Percentiles rank a stretch among this genome's conserved stretches.
phyloP scores from a whole-genome alignment of 1,284 basidiomycete genomes.

The Leccinum fallax region DNA sequence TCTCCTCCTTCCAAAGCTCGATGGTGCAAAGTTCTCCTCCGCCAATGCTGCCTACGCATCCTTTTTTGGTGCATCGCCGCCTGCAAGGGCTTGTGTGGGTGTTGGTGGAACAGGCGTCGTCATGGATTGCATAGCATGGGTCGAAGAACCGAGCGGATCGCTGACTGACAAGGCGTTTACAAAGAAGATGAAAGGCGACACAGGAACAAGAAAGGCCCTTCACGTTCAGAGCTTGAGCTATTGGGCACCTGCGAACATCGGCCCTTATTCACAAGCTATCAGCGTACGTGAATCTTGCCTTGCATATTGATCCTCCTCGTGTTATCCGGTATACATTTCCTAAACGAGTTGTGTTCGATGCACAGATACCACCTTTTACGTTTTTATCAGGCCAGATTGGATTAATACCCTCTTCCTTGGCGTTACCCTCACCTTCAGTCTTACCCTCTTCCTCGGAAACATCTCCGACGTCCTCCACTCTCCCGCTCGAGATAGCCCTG shows the following conservation, averaged over 20 bases:
- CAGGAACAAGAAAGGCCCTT: constrained; percentile 60
- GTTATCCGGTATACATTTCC: constrained; percentile 3
- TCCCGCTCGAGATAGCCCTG: constrained; percentile 71
- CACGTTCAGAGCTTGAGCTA: constrained; percentile 97
- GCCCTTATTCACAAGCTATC: constrained; percentile 96
- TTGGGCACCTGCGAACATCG: constrained; percentile 99
- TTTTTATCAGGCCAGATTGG: constrained; percentile 97
- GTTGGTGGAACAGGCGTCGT: constrained; percentile 60
- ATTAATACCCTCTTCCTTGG: constrained; percentile 74
- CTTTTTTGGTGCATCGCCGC: constrained; percentile 91
- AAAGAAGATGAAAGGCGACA: constrained; percentile 34
- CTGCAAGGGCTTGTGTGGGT: constrained; percentile 90
- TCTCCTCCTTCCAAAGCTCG: constrained; percentile 85
- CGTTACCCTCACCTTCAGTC: constrained; percentile 51
- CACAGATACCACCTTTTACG: constrained; percentile 69
- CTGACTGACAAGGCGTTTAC: constrained; percentile 12
- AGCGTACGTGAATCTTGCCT: constrained; percentile 49
- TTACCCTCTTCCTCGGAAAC: neutral
- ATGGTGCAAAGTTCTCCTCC: constrained; percentile 58
- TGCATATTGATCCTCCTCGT: constrained; percentile 1
- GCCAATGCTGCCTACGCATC: constrained; percentile 80
- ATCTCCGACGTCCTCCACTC: constrained; percentile 34
- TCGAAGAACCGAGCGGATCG: constrained; percentile 37
- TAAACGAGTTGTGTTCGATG: neutral
- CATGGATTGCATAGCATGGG: constrained; percentile 74